Evolutionary conservation across 768 basidiomycete species (phyloP).

Genomic region (Boletus rufocinnamomeus): DNA sequence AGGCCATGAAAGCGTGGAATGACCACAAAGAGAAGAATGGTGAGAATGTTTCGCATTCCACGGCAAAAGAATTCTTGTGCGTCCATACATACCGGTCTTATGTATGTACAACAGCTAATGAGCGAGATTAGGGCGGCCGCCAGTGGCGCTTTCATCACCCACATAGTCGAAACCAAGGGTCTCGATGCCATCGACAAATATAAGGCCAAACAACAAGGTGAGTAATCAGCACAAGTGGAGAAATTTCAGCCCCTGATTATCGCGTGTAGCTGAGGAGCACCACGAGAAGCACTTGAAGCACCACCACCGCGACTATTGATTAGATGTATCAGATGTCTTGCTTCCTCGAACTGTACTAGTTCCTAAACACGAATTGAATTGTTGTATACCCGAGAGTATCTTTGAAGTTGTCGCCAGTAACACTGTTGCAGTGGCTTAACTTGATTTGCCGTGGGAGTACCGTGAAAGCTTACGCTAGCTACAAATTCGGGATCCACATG

Average conservation of each 20-base stretch:
- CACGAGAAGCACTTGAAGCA: not conserved
- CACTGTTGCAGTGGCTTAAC: not conserved
- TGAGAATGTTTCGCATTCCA: conserved; percentile 47
- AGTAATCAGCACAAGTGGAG: not conserved
- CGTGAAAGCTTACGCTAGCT: not conserved
- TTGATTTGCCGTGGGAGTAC: not conserved
- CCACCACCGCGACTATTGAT: not conserved
- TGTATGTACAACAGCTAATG: not conserved
- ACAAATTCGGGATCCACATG: not conserved
- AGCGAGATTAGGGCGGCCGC: conserved; percentile 49
- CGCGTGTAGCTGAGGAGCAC: conserved; percentile 8
- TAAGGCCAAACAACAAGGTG: conserved; percentile 44
- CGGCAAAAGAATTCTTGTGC: conserved; percentile 52
- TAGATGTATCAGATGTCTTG: not conserved
- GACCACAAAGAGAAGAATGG: conserved; percentile 53
- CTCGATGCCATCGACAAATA: conserved; percentile 48
- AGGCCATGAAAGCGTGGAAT: conserved; percentile 69
- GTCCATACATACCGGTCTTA: conserved; percentile 34
- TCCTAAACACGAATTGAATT: not conserved
- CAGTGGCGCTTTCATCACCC: conserved; percentile 54
- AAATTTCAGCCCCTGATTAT: conserved; percentile 1
- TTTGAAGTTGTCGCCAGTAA: not conserved
- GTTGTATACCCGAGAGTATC: conserved; percentile 13
- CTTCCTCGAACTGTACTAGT: not conserved
- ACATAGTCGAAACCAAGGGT: conserved; percentile 58